phyloP scores from a whole-genome alignment of 2,329 filamentous ascomycete genomes.

The Ophiostoma fasciatum region DNA sequence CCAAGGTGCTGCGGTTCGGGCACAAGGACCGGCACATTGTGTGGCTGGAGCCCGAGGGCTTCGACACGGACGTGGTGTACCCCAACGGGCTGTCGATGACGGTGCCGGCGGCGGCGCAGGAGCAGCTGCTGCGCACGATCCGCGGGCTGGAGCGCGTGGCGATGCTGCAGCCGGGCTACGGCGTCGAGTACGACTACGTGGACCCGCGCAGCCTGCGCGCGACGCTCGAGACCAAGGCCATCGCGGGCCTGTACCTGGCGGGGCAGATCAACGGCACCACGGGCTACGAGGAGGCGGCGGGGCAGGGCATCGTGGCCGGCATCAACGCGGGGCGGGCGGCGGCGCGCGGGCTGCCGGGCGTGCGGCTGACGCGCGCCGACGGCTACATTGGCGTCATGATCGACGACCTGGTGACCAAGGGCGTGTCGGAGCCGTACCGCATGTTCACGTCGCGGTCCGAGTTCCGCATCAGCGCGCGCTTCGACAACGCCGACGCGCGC shows the following conservation, averaged over 20 bases:
- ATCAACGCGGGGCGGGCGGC: slow-evolving; percentile 85
- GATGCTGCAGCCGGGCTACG: slow-evolving; percentile 92
- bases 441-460: slow-evolving; percentile 97
- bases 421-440: slow-evolving; percentile 89
- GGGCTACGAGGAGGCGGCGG: slow-evolving; percentile 93
- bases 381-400: slow-evolving; percentile 99
- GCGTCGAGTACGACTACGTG: slow-evolving; percentile 97
- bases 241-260: slow-evolving; percentile 76
- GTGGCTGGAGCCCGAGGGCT: slow-evolving; percentile 95
- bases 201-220: slow-evolving; percentile 76
- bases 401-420: slow-evolving; percentile 92
- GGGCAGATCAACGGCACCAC: slow-evolving; percentile 98
- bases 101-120: slow-evolving; percentile 75
- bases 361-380: slow-evolving; percentile 65
- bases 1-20: slow-evolving; percentile 79
- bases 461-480: slow-evolving; percentile 80
- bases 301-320: slow-evolving; percentile 81
- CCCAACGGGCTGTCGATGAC: slow-evolving; percentile 98
- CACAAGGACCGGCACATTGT: slow-evolving; percentile 74
- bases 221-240: slow-evolving; percentile 89
- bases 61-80: slow-evolving; percentile 79
- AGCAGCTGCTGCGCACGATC: slow-evolving; percentile 71
- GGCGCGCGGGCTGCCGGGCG: slow-evolving; percentile 46
- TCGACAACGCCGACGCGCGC: slow-evolving; percentile 85
- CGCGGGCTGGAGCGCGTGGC: slow-evolving; percentile 73